These are phyloP conservation scores for Beta lomatogona DNA, from an alignment of 179 eudicot species.

Conservation along the genomic window DNA sequence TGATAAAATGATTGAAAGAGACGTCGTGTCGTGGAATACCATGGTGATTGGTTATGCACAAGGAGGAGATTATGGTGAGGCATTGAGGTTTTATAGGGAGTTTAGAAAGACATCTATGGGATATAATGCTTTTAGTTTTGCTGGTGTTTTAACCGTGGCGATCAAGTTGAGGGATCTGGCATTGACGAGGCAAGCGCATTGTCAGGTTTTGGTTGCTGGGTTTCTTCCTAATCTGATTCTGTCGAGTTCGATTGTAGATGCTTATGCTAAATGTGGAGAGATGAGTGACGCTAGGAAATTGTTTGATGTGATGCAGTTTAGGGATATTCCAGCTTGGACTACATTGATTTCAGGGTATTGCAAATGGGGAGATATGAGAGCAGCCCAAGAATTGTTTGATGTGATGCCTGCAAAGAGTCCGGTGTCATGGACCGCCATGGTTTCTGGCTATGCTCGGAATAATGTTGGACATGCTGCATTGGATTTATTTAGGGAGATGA, in stretches of 20 bases:
- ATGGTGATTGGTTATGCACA: constrained; percentile 70
- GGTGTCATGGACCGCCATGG: constrained; percentile 71
- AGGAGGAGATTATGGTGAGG: constrained; percentile 45
- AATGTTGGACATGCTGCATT: constrained; percentile 51
- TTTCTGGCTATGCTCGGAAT: constrained; percentile 66
- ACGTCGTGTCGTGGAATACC: constrained; percentile 76
- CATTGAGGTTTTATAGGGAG: constrained; percentile 21
- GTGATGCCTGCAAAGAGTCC: constrained; percentile 65
- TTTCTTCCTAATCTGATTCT: constrained; percentile 55
- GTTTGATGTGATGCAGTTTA: constrained; percentile 62
- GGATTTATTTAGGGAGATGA: constrained; percentile 54
- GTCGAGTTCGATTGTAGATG: constrained; percentile 71
- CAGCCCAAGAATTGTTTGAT: constrained; percentile 59
- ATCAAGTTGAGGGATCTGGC: constrained; percentile 51
- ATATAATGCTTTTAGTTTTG: constrained; percentile 61
- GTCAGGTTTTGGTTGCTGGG: constrained; percentile 59
- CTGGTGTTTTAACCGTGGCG: constrained; percentile 67
- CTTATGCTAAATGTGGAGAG: constrained; percentile 63
- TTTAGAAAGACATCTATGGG: constrained; percentile 47
- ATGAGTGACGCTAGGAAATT: constrained; percentile 56
- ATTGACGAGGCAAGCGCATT: constrained; percentile 62
- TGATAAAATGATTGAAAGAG: constrained; percentile 57
- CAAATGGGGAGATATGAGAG: constrained; percentile 60
- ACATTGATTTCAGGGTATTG: constrained; percentile 72
- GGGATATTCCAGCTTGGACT: constrained; percentile 71